Base-by-base conservation (phyloP, 129 eudicot species). In the Helichrysum umbraculigerum region DNA sequence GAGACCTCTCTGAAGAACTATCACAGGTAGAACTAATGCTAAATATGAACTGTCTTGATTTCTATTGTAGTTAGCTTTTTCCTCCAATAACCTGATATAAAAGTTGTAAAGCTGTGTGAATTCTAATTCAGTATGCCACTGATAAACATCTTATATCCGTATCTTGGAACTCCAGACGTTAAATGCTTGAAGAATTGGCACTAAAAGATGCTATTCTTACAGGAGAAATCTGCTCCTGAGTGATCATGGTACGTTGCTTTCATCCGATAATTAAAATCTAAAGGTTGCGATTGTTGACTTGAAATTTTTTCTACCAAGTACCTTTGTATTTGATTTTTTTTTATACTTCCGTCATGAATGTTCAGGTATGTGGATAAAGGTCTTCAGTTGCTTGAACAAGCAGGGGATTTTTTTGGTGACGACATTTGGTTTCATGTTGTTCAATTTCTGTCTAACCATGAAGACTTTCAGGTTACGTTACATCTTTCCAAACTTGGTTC, bases 201-300 rank as follows among this genome's bases (percentile, higher is more conserved):
- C 86, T 93, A 12, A 93, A 93, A 84, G 93, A 89, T 82, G 98
- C 96, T 30, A 90, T 93, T 93, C 98, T 93, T 76, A 96, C 96
- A 9, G 28, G 97, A 93, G 81, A 90, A 93, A 78, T 90, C 88
- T 85, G 96, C 97, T 50, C 97, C 98, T 68, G 97, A 93, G 78
- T 70, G 88, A 81, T 88, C 98, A 72, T 93, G 97, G 97, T 93
- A 82, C 71, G 84, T 20, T 59, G 29, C 28, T 75, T 51, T 75
- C 6, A 41, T 79, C 67, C 15, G 17, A 61, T 61, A 47, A 54
- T 7, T 62, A 3, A 42, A 69, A 78, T 68, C n/a, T 39, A 28
- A 0, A 39, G 42, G 42, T 52, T 77, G 74, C 57, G 60, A 56
- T 67, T 58, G 19, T 51, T 44, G 37, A 34, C 30, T 73, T 52